Base-by-base conservation (phyloP, 768 basidiomycete species). In the Podaxis pistillaris region DNA sequence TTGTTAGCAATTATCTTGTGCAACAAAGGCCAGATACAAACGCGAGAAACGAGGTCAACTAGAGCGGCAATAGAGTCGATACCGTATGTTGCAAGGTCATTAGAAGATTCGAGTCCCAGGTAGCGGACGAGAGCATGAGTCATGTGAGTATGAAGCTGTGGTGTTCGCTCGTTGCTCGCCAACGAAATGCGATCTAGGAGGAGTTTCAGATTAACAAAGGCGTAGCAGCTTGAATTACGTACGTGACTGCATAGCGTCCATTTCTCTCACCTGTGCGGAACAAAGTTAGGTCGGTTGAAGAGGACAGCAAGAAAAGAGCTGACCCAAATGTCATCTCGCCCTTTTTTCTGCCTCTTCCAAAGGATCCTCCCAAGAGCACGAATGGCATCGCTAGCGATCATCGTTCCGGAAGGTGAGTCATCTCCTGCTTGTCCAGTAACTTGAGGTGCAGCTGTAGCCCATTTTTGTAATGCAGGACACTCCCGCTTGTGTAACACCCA, bases 201-300 rank as follows among this genome's bases (percentile, higher is more conserved):
- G 36, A 56, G 26, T 13, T 4, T 26, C 30, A 51, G 26, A 28
- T 17, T 30, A 22, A 38, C 6, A 19, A 55, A 1, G 2, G 54
- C 26, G 17, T 4, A 19, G 33, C 2, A 15, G 17, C 11, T n/a
- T 15, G 17, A 13, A 4, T 7, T 24, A 79, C 89, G 46, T 65
- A 95, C 94, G 89, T 19, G 89, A 93, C 71, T 94, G 87, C 79
- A 97, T 80, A 3, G 76, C 73, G 26, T 85, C 83, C 17, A 94
- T 80, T 71, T 90, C 85, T 60, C 74, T 82, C 28, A 84, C 74
- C 94, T 91, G 58, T 26, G 2, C 6, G 19, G 15, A 37, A 1
- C 24, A 30, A 57, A 24, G 15, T 37, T 30, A 63, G 55, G 56
- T 17, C 46, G 33, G 46, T 40, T 52, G 36, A 13, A 47, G 33